Evolutionary conservation across 768 basidiomycete species (phyloP), one percentile per base, ranked within the genome.

Genomic region (Auricularia sp.): DNA sequence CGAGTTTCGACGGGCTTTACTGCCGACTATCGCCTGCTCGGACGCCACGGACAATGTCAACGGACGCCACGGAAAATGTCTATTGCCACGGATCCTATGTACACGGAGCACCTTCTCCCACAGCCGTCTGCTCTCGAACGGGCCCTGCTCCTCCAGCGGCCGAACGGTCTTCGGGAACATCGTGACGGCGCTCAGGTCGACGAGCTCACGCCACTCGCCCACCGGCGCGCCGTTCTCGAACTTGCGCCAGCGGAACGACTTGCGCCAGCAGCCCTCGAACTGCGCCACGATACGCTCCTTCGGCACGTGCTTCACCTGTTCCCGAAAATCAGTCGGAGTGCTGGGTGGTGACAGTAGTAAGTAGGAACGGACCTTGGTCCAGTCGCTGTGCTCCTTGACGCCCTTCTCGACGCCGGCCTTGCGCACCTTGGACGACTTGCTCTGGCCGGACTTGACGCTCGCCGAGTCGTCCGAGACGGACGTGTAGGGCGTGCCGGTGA

Each of bases 41-140:
- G n/a, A n/a, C n/a, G n/a, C n/a, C n/a, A n/a, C n/a, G n/a, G n/a
- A n/a, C n/a, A n/a, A n/a, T n/a, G n/a, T n/a, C n/a, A n/a, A n/a
- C n/a, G n/a, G n/a, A n/a, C n/a, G n/a, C n/a, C n/a, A n/a, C n/a
- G n/a, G n/a, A n/a, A n/a, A n/a, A n/a, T n/a, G n/a, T n/a, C n/a
- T n/a, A n/a, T n/a, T n/a, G n/a, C n/a, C n/a, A n/a, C n/a, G n/a
- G n/a, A n/a, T n/a, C n/a, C n/a, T n/a, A n/a, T n/a, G n/a, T n/a
- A n/a, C n/a, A n/a, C n/a, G n/a, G n/a, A n/a, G n/a, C 24, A 98
- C 91, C 63, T 73, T 82, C 65, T 89, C 86, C 97, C 97, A 98
- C 63, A 98, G 74, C 77, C 83, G 85, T 65, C 94, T 79, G 67
- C 93, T 95, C 79, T 98, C 97, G 64, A 81, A 77, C 6, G 85